phyloP scores from a whole-genome alignment of 2,329 filamentous ascomycete species.

The Dissoconium aciculare region DNA sequence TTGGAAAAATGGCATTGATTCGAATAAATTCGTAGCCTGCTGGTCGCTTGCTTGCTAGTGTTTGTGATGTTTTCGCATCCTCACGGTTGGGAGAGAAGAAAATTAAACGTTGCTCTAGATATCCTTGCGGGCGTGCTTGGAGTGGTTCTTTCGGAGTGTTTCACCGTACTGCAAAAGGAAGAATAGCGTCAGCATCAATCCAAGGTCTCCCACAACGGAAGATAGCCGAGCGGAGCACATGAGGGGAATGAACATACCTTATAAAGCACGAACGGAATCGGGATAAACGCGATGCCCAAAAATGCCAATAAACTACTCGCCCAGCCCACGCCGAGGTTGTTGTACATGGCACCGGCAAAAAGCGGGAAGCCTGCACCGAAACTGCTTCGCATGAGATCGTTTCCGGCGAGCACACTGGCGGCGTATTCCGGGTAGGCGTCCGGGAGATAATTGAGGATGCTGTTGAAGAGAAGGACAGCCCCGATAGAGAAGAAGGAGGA shows the following conservation, averaged over 20 bases:
- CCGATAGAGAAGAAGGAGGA: constrained; percentile 24
- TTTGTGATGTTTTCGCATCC: too few relatives aligned
- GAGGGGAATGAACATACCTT: constrained; percentile 15
- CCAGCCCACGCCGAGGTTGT: constrained; percentile 28
- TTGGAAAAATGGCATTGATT: too few relatives aligned
- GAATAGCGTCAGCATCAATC: constrained; percentile 4
- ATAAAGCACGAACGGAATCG: constrained; percentile 33
- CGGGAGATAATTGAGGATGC: constrained; percentile 31
- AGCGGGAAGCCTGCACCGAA: constrained; percentile 31
- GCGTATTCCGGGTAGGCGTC: constrained; percentile 31
- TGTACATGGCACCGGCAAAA: constrained; percentile 28
- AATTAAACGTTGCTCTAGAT: constrained; percentile 19
- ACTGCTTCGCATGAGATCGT: constrained; percentile 28
- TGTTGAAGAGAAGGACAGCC: constrained; percentile 34
- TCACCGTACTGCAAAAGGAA: constrained; percentile 21
- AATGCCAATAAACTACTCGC: constrained; percentile 29
- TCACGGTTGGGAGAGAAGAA: too few relatives aligned
- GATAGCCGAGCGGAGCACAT: background rate
- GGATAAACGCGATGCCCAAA: constrained; percentile 30
- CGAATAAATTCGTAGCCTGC: too few relatives aligned
- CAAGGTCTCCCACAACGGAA: too few relatives aligned
- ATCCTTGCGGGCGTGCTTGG: constrained; percentile 29
- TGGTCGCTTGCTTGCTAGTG: too few relatives aligned
- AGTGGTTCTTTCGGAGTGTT: constrained; percentile 27
- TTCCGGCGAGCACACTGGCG: constrained; percentile 31